These are phyloP conservation scores for Globisporangium iwayamae DNA, from an alignment of 352 stramenopile genomes.

Conservation along the genomic window DNA sequence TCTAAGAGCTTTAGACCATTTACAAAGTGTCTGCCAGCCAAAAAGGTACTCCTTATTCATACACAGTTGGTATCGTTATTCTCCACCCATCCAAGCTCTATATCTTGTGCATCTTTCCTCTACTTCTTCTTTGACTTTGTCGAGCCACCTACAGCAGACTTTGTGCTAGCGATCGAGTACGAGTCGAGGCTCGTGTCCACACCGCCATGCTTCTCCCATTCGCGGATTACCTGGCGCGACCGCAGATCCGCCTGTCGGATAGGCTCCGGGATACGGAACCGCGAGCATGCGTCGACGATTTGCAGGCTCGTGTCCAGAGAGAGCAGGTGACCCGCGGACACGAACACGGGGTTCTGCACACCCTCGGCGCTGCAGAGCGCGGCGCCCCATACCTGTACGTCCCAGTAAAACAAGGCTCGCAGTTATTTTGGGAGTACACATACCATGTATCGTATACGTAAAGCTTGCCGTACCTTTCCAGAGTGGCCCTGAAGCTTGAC, in stretches of 20 bases:
- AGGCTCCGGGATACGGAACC: slow-evolving; percentile 76
- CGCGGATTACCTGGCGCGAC: slow-evolving; percentile 65
- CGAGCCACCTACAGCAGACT: background rate
- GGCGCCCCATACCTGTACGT: slow-evolving; percentile 55
- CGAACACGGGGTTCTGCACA: slow-evolving; percentile 79
- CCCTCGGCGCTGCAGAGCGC: slow-evolving; percentile 56
- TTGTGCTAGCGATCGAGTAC: slow-evolving; percentile 14
- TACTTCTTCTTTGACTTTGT: slow-evolving; percentile 1
- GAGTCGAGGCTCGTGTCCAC: slow-evolving; percentile 59
- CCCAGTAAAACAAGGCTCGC: background rate
- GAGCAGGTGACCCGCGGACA: slow-evolving; percentile 76
- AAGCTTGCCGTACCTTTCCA: slow-evolving; percentile 24
- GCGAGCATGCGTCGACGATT: slow-evolving; percentile 52
- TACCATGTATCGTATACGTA: background rate
- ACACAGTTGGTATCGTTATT: background rate
- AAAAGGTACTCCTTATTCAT: too few species aligned
- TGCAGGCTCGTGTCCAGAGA: slow-evolving; percentile 59
- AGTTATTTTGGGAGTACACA: background rate
- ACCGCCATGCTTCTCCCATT: slow-evolving; percentile 46
- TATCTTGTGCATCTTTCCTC: background rate
- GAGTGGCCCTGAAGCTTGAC: slow-evolving; percentile 56
- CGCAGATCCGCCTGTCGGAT: slow-evolving; percentile 85
- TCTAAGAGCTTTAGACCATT: slow-evolving; percentile 22
- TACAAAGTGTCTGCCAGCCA: background rate
- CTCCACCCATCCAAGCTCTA: background rate